These are phyloP conservation scores for Powellomyces hirtus DNA, from an alignment of 192 early-diverging fungal genomes.

Conservation along the genomic window DNA sequence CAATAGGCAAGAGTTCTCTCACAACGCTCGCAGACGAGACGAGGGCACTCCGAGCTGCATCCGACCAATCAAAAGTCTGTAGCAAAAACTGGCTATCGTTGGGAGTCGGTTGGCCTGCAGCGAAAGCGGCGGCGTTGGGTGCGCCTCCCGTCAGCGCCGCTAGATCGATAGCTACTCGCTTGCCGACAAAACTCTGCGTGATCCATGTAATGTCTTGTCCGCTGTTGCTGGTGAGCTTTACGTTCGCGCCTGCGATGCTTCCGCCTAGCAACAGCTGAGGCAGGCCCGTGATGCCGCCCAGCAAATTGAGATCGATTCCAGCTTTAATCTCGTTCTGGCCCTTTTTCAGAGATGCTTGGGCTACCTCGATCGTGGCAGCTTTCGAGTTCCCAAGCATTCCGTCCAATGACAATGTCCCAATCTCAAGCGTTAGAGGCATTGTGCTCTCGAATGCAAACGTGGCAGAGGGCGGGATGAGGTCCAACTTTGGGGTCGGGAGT, in stretches of 20 bases:
- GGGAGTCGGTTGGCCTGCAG: not conserved
- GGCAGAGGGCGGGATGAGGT: conserved; percentile 14
- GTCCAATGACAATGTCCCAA: conserved; percentile 2
- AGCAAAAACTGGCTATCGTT: not conserved
- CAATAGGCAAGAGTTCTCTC: no score
- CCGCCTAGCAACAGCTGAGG: conserved; percentile 6
- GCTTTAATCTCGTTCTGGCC: conserved; percentile 11
- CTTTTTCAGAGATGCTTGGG: not conserved
- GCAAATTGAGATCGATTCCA: conserved; percentile 12
- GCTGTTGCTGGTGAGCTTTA: not conserved
- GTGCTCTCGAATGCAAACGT: conserved; percentile 1
- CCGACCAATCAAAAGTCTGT: not conserved
- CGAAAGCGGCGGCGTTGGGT: not conserved
- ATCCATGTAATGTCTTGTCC: conserved; percentile 23
- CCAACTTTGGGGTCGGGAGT: not conserved
- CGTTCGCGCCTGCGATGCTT: not conserved
- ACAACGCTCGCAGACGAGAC: no score
- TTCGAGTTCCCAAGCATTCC: conserved; percentile 7
- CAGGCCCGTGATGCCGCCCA: conserved; percentile 17
- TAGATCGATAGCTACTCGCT: not conserved
- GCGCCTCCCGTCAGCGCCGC: not conserved
- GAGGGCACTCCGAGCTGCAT: not conserved
- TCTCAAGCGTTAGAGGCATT: conserved; percentile 1
- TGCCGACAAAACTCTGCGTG: conserved; percentile 14
- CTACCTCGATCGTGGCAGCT: conserved; percentile 7